Conservation (phyloP, 2,329 filamentous ascomycete species). For the Arthrinium puccinioides region DNA sequence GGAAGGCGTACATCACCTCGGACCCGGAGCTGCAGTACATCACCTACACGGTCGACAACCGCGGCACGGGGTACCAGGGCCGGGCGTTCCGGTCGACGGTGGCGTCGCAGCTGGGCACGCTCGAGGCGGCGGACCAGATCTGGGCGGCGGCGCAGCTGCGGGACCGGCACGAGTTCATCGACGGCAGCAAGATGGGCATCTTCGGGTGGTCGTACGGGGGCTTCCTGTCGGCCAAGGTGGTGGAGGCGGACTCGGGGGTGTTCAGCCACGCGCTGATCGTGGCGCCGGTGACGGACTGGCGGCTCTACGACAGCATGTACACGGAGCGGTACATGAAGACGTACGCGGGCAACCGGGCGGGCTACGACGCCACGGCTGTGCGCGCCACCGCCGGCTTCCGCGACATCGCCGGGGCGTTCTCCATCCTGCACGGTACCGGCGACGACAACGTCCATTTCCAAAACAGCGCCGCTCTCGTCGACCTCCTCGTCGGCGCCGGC, state of each 20-base stretch:
- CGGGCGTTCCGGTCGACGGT: conserved; percentile 55
- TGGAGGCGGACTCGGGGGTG: conserved; percentile 52
- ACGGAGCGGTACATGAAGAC: conserved; percentile 69
- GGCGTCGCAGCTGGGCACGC: conserved; percentile 49
- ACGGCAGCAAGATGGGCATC: conserved; percentile 54
- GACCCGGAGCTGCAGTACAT: conserved; percentile 63
- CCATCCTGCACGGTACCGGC: conserved; percentile 58
- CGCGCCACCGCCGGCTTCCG: conserved; percentile 53
- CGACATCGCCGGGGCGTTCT: conserved; percentile 50
- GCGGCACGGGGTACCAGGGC: conserved; percentile 58
- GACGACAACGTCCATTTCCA: conserved; percentile 71
- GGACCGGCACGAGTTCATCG: conserved; percentile 43
- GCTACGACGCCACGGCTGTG: conserved; percentile 56
- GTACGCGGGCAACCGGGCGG: conserved; percentile 44
- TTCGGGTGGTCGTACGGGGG: conserved; percentile 66
- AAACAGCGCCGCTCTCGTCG: conserved; percentile 53
- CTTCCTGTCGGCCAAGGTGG: conserved; percentile 58
- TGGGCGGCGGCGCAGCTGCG: conserved; percentile 55
- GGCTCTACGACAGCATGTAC: conserved; percentile 66
- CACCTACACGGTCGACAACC: conserved; percentile 61
- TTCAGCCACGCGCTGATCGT: conserved; percentile 59
- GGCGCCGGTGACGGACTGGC: conserved; percentile 61
- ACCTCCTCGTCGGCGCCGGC: conserved; percentile 50
- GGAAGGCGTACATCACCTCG: conserved; percentile 57
- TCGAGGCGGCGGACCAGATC: conserved; percentile 61